phyloP scores from a whole-genome alignment of 352 stramenopile genomes.

The Aphanomyces astaci region DNA sequence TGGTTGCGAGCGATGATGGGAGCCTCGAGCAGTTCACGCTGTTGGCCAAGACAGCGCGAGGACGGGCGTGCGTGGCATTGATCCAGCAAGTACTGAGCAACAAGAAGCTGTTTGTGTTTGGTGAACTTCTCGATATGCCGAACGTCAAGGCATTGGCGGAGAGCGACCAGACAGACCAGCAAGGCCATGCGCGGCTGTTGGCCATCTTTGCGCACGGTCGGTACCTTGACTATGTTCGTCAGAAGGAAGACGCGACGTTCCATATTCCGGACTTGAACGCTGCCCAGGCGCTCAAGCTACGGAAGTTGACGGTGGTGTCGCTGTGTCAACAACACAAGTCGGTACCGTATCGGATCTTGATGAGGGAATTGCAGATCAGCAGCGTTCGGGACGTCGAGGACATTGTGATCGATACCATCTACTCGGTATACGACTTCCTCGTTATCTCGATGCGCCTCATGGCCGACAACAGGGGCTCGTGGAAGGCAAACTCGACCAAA shows the following conservation, averaged over 20 bases:
- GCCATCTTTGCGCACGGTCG: constrained; percentile 87
- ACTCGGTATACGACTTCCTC: constrained; percentile 48
- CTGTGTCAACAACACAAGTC: constrained; percentile 79
- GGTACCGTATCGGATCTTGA: constrained; percentile 74
- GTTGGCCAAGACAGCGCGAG: constrained; percentile 85
- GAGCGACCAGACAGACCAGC: constrained; percentile 50
- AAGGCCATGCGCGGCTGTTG: constrained; percentile 72
- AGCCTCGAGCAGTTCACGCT: constrained; percentile 90
- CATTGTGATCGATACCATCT: constrained; percentile 90
- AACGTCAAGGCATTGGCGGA: constrained; percentile 79
- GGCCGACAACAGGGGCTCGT: constrained; percentile 63
- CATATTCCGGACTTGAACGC: constrained; percentile 57
- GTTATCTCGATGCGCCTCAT: not conserved
- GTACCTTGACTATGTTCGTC: constrained; percentile 81
- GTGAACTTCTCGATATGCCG: constrained; percentile 86
- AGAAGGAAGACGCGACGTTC: constrained; percentile 33
- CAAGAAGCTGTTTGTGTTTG: constrained; percentile 91
- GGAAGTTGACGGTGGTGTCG: constrained; percentile 83
- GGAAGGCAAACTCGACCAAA: constrained; percentile 87
- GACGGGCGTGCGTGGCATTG: constrained; percentile 83
- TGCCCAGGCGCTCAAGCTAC: constrained; percentile 74
- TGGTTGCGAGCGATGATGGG: constrained; percentile 32
- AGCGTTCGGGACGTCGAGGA: constrained; percentile 87
- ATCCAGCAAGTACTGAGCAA: constrained; percentile 90
- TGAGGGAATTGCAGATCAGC: constrained; percentile 64